Evolutionary conservation across 148 eudicot species (phyloP).

Genomic region (Heliosperma pusillum): DNA sequence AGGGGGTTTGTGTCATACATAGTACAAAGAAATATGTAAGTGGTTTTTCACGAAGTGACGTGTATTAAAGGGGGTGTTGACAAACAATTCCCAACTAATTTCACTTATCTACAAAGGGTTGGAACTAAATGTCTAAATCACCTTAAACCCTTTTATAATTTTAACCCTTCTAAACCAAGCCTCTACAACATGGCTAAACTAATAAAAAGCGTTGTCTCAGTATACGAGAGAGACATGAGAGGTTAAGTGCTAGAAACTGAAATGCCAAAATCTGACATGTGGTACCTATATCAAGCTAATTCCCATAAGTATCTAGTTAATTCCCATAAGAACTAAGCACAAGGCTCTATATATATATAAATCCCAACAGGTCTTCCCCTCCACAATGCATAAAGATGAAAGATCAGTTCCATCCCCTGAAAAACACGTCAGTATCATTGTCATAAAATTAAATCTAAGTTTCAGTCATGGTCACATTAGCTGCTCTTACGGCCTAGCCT

Average conservation of each 20-base stretch:
- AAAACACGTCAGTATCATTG: not conserved
- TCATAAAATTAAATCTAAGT: too few species aligned
- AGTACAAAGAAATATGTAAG: too few species aligned
- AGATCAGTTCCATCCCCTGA: slow-evolving; percentile 93
- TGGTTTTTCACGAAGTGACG: too few species aligned
- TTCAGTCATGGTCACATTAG: too few species aligned
- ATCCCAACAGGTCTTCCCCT: slow-evolving; percentile 95
- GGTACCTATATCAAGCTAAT: not conserved
- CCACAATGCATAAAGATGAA: slow-evolving; percentile 69
- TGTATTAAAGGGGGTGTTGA: too few species aligned
- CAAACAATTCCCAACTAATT: not conserved
- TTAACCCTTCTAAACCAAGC: not conserved
- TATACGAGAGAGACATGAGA: too few species aligned
- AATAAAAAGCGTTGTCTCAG: not conserved
- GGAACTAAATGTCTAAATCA: not conserved
- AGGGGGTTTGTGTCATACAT: too few species aligned
- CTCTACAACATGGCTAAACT: not conserved
- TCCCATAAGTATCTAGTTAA: slow-evolving; percentile 31
- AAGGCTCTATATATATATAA: slow-evolving; percentile 86
- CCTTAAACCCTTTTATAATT: not conserved
- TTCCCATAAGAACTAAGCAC: slow-evolving; percentile 88
- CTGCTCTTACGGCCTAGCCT: too few species aligned
- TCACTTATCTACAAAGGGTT: not conserved
- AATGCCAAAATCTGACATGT: not conserved
- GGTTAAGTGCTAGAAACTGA: not conserved